Evolutionary conservation across 2,329 filamentous ascomycete species (phyloP).

Genomic region (Nothopassalora personata): DNA sequence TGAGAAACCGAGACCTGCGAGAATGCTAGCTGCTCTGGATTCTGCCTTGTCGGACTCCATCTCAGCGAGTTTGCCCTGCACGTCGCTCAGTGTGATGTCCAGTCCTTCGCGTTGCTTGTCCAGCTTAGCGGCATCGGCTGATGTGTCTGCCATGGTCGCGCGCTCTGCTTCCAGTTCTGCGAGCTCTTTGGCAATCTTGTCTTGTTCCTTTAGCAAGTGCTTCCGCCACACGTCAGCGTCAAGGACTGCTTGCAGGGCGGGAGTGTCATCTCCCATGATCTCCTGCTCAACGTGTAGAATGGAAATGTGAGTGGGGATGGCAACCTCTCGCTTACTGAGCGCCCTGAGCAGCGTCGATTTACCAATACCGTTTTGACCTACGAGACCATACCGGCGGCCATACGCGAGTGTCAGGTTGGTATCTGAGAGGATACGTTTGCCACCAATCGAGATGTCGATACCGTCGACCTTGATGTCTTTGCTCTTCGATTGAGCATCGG

Average conservation of each 20-base stretch:
- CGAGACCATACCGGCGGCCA: conserved; percentile 89
- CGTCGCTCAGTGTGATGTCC: conserved; percentile 83
- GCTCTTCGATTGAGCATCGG: conserved; percentile 67
- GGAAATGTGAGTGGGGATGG: conserved; percentile 94
- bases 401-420: conserved; percentile 87
- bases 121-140: conserved; percentile 75
- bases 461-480: conserved; percentile 99
- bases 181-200: conserved; percentile 73
- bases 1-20: conserved; percentile 95
- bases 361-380: conserved; percentile 97
- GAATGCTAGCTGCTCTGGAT: conserved; percentile 87
- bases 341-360: conserved; percentile 82
- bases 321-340: conserved; percentile 83
- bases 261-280: conserved; percentile 92
- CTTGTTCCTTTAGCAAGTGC: conserved; percentile 83
- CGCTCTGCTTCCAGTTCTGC: conserved; percentile 72
- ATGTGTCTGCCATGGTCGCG: conserved; percentile 80
- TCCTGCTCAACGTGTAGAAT: conserved; percentile 99
- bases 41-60: conserved; percentile 99
- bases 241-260: conserved; percentile 87
- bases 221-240: conserved; percentile 99
- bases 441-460: conserved; percentile 89
- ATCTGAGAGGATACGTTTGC: conserved; percentile 81
- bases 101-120: conserved; percentile 85
- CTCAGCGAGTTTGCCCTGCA: conserved; percentile 86